Percentiles rank a stretch among this genome's conserved stretches.
Conservation (phyloP, 495 filamentous ascomycete genomes). For the Podospora fimiseda region DNA sequence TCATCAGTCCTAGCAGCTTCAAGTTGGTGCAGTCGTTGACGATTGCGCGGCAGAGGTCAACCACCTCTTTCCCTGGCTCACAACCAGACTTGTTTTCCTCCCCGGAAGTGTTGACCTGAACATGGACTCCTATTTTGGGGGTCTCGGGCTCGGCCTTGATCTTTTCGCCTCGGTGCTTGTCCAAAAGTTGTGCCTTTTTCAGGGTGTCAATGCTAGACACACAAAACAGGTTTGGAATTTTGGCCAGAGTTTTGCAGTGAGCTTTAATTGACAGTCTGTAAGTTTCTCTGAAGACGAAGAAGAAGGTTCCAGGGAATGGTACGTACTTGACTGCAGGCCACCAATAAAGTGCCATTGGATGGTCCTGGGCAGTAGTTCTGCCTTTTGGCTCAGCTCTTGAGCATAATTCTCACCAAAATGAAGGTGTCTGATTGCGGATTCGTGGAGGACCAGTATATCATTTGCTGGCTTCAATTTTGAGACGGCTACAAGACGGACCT, state of each 20-base stretch:
- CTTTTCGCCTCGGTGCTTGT: slow-evolving; percentile 65
- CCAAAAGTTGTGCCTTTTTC: slow-evolving; percentile 78
- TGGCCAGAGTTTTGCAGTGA: slow-evolving; percentile 72
- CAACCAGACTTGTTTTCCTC: slow-evolving; percentile 81
- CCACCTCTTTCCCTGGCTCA: slow-evolving; percentile 52
- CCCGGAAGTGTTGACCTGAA: slow-evolving; percentile 93
- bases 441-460: slow-evolving; percentile 79
- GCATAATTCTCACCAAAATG: slow-evolving; percentile 98
- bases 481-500: slow-evolving; percentile 85
- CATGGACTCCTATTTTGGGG: slow-evolving; percentile 63
- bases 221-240: slow-evolving; percentile 84
- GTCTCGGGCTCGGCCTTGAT: slow-evolving; percentile 28
- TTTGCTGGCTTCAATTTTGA: slow-evolving; percentile 89
- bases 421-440: slow-evolving; percentile 50
- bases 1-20: slow-evolving; percentile 81
- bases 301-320: neutral
- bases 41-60: slow-evolving; percentile 60
- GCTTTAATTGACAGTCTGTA: neutral
- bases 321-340: slow-evolving; percentile 61
- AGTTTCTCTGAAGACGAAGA: too few relatives aligned
- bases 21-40: slow-evolving; percentile 64
- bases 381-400: slow-evolving; percentile 86
- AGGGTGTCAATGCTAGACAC: slow-evolving; percentile 81
- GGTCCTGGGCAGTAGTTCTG: slow-evolving; percentile 62
- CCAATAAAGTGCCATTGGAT: slow-evolving; percentile 97